Percentiles rank a stretch among this genome's conserved stretches.
Conservation (phyloP, 2,329 filamentous ascomycete species). For the Pseudocercospora macadamiae region DNA sequence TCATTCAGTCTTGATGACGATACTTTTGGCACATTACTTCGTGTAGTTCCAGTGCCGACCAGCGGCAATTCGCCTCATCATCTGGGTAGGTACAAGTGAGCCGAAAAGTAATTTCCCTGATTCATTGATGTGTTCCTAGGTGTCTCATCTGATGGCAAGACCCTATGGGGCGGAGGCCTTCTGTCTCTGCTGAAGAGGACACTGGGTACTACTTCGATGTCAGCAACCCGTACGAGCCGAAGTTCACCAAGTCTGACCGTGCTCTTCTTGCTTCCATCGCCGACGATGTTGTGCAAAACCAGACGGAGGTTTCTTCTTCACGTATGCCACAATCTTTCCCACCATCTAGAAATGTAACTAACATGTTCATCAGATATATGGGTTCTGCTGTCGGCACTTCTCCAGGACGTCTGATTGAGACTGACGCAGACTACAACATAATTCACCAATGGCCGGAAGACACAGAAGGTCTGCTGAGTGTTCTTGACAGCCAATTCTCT, state of each 20-base stretch:
- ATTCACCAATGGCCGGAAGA: constrained; percentile 66
- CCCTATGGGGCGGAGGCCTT: constrained; percentile 26
- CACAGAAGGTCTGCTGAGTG: constrained; percentile 56
- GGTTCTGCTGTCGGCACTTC: constrained; percentile 56
- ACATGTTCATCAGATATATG: not conserved
- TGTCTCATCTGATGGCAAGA: constrained; percentile 24
- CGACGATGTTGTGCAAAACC: constrained; percentile 67
- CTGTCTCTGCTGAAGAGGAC: constrained; percentile 42
- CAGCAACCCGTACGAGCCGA: constrained; percentile 60
- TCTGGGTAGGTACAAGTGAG: no score
- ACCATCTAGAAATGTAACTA: no score
- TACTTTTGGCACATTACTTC: constrained; percentile 62
- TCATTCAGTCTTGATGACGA: constrained; percentile 64
- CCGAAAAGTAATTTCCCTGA: no score
- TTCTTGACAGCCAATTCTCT: constrained; percentile 63
- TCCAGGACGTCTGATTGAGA: constrained; percentile 64
- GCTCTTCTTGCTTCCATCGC: constrained; percentile 62
- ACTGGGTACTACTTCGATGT: constrained; percentile 66
- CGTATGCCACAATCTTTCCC: constrained; percentile 61
- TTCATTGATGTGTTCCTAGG: no score
- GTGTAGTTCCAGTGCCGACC: constrained; percentile 53
- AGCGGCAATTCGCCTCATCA: constrained; percentile 66
- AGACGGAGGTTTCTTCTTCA: constrained; percentile 64
- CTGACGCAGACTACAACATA: constrained; percentile 61
- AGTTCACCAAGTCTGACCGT: constrained; percentile 58